Conservation (phyloP, 768 basidiomycete species). For the Strobilomyces confusus region DNA sequence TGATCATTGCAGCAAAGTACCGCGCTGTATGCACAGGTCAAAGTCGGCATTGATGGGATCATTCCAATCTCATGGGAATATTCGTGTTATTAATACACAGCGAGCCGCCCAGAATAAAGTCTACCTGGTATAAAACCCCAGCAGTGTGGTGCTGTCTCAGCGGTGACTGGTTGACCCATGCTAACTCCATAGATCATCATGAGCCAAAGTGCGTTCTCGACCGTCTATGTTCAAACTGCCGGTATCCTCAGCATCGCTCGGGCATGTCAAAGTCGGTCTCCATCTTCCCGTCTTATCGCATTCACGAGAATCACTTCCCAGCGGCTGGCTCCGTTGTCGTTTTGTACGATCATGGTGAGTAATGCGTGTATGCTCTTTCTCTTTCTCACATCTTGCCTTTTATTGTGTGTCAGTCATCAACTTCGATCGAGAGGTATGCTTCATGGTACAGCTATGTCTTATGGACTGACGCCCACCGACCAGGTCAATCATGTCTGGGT, state of each 20-base stretch:
- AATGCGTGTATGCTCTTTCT: background rate
- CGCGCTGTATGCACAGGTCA: background rate
- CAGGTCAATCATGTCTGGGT: slow-evolving; percentile 24
- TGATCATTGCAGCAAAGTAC: too few species aligned
- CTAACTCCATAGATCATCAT: background rate
- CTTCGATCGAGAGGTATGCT: slow-evolving; percentile 14
- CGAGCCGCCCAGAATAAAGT: background rate
- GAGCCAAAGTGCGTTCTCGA: background rate
- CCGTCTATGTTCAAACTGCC: background rate
- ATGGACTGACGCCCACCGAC: background rate
- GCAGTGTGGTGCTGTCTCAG: too few species aligned
- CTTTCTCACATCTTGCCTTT: background rate
- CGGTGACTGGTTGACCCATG: background rate
- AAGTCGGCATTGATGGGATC: background rate
- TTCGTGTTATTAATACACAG: background rate
- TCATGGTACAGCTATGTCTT: background rate
- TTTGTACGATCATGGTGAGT: slow-evolving; percentile 22
- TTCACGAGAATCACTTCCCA: slow-evolving; percentile 1
- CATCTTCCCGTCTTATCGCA: too few species aligned
- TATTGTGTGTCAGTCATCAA: slow-evolving; percentile 8
- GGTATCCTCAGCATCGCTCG: slow-evolving; percentile 2
- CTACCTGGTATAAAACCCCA: background rate
- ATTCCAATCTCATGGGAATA: too few species aligned
- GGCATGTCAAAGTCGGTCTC: slow-evolving; percentile 11
- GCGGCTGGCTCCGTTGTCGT: slow-evolving; percentile 6